phyloP scores from a whole-genome alignment of 1,139 yeast genomes.

The Debaryomyces udenii region DNA sequence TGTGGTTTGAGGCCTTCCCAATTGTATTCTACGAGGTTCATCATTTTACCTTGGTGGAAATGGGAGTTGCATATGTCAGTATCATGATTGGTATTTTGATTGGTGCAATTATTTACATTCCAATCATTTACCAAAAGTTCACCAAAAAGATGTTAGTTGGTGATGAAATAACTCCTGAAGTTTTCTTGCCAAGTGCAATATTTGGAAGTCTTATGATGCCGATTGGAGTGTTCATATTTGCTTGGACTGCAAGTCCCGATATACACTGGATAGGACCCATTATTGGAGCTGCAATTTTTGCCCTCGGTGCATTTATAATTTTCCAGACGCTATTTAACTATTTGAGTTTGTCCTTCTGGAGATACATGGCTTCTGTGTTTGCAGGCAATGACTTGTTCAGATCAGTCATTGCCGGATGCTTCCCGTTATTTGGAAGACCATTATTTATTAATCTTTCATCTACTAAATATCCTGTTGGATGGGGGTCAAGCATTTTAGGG shows the following conservation, averaged over 20 bases:
- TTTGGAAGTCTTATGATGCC: slow-evolving; percentile 34
- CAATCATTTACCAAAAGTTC: slow-evolving; percentile 20
- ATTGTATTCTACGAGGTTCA: slow-evolving; percentile 28
- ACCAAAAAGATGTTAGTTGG: slow-evolving; percentile 33
- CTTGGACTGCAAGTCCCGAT: slow-evolving; percentile 31
- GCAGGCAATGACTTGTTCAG: slow-evolving; percentile 59
- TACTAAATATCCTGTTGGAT: slow-evolving; percentile 54
- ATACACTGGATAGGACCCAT: slow-evolving; percentile 39
- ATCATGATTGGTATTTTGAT: slow-evolving; percentile 46
- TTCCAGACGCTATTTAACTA: slow-evolving; percentile 49
- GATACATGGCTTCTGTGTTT: slow-evolving; percentile 58
- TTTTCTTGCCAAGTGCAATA: slow-evolving; percentile 55
- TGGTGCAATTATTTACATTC: slow-evolving; percentile 27
- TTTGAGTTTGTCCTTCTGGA: slow-evolving; percentile 60
- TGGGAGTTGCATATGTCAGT: slow-evolving; percentile 51
- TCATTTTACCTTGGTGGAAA: slow-evolving; percentile 34
- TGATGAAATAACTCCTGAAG: slow-evolving; percentile 58
- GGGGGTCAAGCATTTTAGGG: slow-evolving; percentile 56
- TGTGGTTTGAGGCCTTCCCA: slow-evolving; percentile 42
- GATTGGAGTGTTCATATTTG: slow-evolving; percentile 35
- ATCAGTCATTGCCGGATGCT: slow-evolving; percentile 58
- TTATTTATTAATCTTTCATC: slow-evolving; percentile 51
- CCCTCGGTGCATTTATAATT: slow-evolving; percentile 33
- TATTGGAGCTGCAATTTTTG: slow-evolving; percentile 32
- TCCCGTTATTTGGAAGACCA: slow-evolving; percentile 61